phyloP scores from a whole-genome alignment of 129 eudicot species.

The Lactuca saligna region DNA sequence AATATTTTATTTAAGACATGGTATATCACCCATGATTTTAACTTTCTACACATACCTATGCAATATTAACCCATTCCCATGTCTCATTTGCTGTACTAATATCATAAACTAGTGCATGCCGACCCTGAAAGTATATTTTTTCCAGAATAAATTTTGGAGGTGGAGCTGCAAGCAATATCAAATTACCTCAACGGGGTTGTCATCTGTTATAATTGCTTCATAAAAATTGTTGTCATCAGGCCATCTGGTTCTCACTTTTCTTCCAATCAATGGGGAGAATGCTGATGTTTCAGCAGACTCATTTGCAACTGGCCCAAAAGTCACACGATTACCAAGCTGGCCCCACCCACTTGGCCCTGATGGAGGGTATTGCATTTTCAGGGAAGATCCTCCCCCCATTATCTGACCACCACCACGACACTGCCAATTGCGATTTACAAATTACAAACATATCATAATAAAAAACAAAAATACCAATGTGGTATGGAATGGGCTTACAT shows the following conservation, averaged over 20 bases:
- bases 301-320: slow-evolving; percentile 51
- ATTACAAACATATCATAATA: background rate
- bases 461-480: background rate
- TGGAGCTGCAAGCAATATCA: slow-evolving; percentile 1
- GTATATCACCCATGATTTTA: too few relatives aligned
- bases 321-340: slow-evolving; percentile 52
- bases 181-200: slow-evolving; percentile 59
- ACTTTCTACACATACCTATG: slow-evolving; percentile 45
- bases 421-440: background rate
- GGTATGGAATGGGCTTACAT: slow-evolving; percentile 43
- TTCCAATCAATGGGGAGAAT: slow-evolving; percentile 60
- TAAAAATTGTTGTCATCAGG: slow-evolving; percentile 90
- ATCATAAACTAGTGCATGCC: slow-evolving; percentile 78
- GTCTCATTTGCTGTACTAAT: slow-evolving; percentile 64
- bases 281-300: slow-evolving; percentile 60
- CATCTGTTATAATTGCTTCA: slow-evolving; percentile 80
- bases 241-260: slow-evolving; percentile 87
- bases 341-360: slow-evolving; percentile 62
- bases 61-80: slow-evolving; percentile 84
- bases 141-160: slow-evolving; percentile 25
- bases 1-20: background rate
- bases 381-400: slow-evolving; percentile 45
- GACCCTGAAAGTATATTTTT: slow-evolving; percentile 46
- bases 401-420: slow-evolving; percentile 29
- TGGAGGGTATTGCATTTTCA: slow-evolving; percentile 57